Conservation (phyloP, 1,284 basidiomycete genomes). For the Porogramme epimiltina region DNA sequence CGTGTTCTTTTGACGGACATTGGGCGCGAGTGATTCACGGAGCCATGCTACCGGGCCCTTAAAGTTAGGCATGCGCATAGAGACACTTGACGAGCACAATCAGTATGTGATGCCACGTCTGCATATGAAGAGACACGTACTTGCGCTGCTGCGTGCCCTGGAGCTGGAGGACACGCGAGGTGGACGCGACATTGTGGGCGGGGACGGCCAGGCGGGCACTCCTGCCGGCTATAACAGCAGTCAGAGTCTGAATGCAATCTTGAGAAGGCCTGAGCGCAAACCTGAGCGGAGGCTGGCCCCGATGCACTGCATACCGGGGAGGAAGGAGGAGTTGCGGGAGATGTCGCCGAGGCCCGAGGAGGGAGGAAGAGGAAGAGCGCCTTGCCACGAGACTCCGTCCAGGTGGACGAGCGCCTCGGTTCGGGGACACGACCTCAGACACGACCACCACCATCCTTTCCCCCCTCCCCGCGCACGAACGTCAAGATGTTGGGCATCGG, state of each 20-base stretch:
- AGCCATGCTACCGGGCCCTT: conserved; percentile 65
- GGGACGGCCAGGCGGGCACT: conserved; percentile 10
- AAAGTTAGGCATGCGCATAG: conserved; percentile 28
- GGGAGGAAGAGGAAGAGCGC: conserved; percentile 3
- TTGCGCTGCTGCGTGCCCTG: conserved; percentile 38
- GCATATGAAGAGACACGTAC: conserved; percentile 32
- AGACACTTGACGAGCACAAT: conserved; percentile 34
- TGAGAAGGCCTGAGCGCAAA: background rate
- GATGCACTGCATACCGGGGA: conserved; percentile 36
- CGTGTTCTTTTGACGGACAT: conserved; percentile 46
- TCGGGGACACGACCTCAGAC: conserved; percentile 14
- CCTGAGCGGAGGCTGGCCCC: conserved; percentile 29
- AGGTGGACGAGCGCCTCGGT: conserved; percentile 3
- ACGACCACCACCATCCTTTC: conserved; percentile 18
- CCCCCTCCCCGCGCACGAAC: conserved; percentile 1
- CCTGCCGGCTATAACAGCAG: conserved; percentile 8
- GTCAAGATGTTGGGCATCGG: conserved; percentile 56
- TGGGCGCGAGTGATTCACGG: conserved; percentile 55
- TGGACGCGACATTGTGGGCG: conserved; percentile 27
- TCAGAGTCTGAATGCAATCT: background rate
- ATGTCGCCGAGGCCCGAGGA: conserved; percentile 13
- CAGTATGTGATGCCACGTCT: background rate
- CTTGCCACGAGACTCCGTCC: conserved; percentile 10
- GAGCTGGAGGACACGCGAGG: conserved; percentile 34
- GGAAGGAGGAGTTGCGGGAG: conserved; percentile 2